Conservation (phyloP, 108 stramenopile genomes). For the Cyclostephanos invisitatus region DNA sequence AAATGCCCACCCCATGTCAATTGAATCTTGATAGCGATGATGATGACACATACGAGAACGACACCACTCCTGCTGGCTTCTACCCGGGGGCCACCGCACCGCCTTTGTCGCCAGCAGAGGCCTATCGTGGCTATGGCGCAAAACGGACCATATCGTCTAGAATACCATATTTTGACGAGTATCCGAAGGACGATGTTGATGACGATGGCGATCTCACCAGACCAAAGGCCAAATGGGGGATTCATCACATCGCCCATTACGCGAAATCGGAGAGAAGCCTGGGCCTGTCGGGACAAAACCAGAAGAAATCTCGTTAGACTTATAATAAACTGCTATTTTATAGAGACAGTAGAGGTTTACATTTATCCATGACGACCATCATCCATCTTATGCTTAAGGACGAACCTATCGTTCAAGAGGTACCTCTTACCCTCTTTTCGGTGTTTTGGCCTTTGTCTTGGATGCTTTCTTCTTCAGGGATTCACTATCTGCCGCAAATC, state of each 20-base stretch:
- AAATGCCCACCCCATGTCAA: slow-evolving; percentile 42
- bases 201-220: slow-evolving; percentile 15
- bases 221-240: slow-evolving; percentile 41
- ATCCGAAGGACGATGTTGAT: slow-evolving; percentile 7
- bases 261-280: slow-evolving; percentile 32
- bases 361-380: too few relatives aligned
- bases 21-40: slow-evolving; percentile 29
- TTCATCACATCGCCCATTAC: slow-evolving; percentile 40
- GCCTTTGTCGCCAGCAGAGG: slow-evolving; percentile 33
- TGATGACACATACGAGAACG: slow-evolving; percentile 15
- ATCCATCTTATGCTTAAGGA: not conserved
- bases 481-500: not conserved
- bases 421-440: slow-evolving; percentile 15
- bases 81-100: slow-evolving; percentile 39
- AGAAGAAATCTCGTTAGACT: slow-evolving; percentile 22
- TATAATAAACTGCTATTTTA: not conserved
- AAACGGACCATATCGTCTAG: not conserved
- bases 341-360: not conserved
- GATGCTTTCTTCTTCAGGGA: slow-evolving; percentile 6
- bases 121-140: slow-evolving; percentile 1
- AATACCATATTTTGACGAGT: not conserved
- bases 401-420: not conserved
- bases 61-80: slow-evolving; percentile 5
- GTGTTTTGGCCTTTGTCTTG: slow-evolving; percentile 10
- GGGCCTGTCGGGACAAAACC: not conserved